These are phyloP conservation scores for Suillus placidus DNA, from an alignment of 768 basidiomycete species.

Conservation along the genomic window DNA sequence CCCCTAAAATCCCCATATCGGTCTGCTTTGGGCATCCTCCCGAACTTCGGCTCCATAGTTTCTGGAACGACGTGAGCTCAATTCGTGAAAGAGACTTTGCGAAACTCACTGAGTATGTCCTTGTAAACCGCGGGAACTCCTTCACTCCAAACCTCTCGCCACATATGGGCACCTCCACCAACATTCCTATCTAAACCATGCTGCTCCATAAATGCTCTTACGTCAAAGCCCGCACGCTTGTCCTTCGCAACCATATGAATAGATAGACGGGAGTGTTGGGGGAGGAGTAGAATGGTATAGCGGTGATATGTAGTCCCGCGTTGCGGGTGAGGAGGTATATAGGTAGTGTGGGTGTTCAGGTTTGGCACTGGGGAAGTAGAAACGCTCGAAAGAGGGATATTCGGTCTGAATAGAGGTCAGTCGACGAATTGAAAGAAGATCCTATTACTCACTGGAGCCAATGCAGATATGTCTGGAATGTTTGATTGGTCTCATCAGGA, in stretches of 20 bases:
- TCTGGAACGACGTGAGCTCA: conserved; percentile 18
- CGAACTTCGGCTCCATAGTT: conserved; percentile 26
- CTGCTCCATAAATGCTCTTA: conserved; percentile 60
- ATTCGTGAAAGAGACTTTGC: background rate
- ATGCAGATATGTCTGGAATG: conserved; percentile 78
- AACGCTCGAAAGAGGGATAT: conserved; percentile 74
- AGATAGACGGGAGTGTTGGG: conserved; percentile 55
- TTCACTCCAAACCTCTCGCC: conserved; percentile 75
- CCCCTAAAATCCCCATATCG: conserved; percentile 32
- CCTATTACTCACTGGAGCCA: conserved; percentile 71
- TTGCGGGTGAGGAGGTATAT: conserved; percentile 92
- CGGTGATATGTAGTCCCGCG: conserved; percentile 90
- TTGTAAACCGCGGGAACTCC: conserved; percentile 66
- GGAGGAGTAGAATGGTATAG: conserved; percentile 76
- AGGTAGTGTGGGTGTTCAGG: conserved; percentile 63
- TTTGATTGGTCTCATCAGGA: conserved; percentile 67
- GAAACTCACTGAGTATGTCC: conserved; percentile 64
- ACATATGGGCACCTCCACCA: conserved; percentile 83
- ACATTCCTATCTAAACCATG: conserved; percentile 54
- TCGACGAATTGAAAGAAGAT: conserved; percentile 15
- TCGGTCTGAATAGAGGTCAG: conserved; percentile 55
- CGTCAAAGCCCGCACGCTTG: conserved; percentile 63
- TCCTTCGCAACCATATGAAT: conserved; percentile 49
- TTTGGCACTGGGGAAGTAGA: conserved; percentile 42
- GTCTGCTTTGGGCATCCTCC: conserved; percentile 33